phyloP scores from a whole-genome alignment of 495 filamentous ascomycete species.

The Aspergillus sclerotiicarbonarius region DNA sequence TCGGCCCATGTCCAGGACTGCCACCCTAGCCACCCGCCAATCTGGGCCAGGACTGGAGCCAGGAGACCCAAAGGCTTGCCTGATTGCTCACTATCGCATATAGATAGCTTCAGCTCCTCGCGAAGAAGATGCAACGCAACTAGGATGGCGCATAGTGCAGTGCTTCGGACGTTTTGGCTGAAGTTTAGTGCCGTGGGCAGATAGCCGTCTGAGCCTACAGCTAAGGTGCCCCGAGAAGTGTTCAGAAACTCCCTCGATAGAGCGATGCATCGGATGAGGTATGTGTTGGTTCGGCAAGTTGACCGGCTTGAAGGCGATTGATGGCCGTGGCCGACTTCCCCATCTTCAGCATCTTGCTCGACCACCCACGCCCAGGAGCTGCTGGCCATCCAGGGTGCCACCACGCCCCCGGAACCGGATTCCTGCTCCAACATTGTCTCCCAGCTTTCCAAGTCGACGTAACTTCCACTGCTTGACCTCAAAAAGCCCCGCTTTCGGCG shows the following conservation, averaged over 20 bases:
- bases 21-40: slow-evolving; percentile 86
- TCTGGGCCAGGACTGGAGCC: slow-evolving; percentile 70
- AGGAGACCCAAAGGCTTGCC: slow-evolving; percentile 54
- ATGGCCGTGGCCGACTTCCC: slow-evolving; percentile 23
- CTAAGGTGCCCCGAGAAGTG: slow-evolving; percentile 49
- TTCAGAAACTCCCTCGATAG: slow-evolving; percentile 58
- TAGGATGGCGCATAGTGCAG: slow-evolving; percentile 64
- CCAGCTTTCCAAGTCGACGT: slow-evolving; percentile 59
- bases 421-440: slow-evolving; percentile 59
- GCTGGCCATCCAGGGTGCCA: slow-evolving; percentile 62
- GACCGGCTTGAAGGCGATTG: slow-evolving; percentile 26
- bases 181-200: slow-evolving; percentile 59
- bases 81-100: slow-evolving; percentile 55
- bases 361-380: slow-evolving; percentile 74
- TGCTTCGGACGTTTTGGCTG: slow-evolving; percentile 53
- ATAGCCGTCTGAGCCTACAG: slow-evolving; percentile 54
- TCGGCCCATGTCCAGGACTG: slow-evolving; percentile 58
- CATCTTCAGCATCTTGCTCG: slow-evolving; percentile 53
- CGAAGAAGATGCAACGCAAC: slow-evolving; percentile 78
- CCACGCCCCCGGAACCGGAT: slow-evolving; percentile 53
- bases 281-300: slow-evolving; percentile 48
- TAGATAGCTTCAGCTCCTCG: slow-evolving; percentile 85
- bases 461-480: slow-evolving; percentile 59
- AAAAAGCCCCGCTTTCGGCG: slow-evolving; percentile 52
- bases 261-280: slow-evolving; percentile 41